These are phyloP conservation scores for Silene uniflora DNA, from an alignment of 148 eudicot species.

Conservation along the genomic window DNA sequence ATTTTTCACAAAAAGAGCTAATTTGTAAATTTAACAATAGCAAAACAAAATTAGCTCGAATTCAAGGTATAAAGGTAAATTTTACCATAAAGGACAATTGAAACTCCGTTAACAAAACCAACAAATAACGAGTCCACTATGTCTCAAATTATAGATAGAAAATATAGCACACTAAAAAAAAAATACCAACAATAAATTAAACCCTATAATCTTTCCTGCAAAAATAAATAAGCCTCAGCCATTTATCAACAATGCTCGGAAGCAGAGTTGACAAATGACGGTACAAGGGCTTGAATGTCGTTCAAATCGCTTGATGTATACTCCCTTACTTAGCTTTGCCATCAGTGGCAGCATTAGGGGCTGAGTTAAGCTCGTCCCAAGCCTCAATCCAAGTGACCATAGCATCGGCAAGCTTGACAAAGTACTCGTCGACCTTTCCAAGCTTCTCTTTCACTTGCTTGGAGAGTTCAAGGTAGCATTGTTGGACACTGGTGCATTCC, in stretches of 20 bases:
- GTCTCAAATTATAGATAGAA: too few species aligned
- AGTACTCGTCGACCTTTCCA: slow-evolving; percentile 74
- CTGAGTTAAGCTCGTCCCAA: slow-evolving; percentile 76
- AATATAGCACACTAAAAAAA: too few species aligned
- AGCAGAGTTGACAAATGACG: not conserved
- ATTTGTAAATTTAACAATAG: too few species aligned
- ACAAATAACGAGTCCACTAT: too few species aligned
- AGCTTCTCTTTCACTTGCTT: slow-evolving; percentile 81
- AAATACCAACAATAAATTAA: not conserved
- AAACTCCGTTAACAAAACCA: too few species aligned
- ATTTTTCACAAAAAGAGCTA: too few species aligned
- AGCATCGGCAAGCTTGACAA: slow-evolving; percentile 77
- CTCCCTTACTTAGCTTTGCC: slow-evolving; percentile 37
- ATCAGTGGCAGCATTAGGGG: slow-evolving; percentile 28
- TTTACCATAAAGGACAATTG: too few species aligned
- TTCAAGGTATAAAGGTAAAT: too few species aligned
- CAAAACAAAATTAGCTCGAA: too few species aligned
- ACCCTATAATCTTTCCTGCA: slow-evolving; percentile 20
- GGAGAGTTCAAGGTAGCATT: slow-evolving; percentile 71
- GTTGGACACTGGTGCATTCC: slow-evolving; percentile 69
- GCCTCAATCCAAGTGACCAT: slow-evolving; percentile 92
- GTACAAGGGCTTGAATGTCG: slow-evolving; percentile 11
- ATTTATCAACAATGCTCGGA: slow-evolving; percentile 6
- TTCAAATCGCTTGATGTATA: not conserved
- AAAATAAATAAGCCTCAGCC: slow-evolving; percentile 12